phyloP scores from a whole-genome alignment of 164 flowering plant species.

The Amborella trichopoda region DNA sequence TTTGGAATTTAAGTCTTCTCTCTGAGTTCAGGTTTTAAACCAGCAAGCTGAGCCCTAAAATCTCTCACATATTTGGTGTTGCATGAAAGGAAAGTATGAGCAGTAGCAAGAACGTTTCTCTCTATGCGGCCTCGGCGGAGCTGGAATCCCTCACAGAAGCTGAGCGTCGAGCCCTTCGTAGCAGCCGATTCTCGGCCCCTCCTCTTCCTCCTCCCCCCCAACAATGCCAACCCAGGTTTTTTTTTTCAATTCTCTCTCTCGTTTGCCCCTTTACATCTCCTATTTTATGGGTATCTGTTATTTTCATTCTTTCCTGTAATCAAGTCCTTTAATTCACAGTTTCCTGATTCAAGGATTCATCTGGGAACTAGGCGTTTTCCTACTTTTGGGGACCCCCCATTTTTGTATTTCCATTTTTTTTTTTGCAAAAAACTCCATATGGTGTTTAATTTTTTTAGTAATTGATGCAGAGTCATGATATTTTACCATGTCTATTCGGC shows the following conservation, averaged over 20 bases:
- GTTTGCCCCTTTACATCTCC: neutral
- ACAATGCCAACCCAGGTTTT: slow-evolving; percentile 47
- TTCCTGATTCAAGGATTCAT: neutral
- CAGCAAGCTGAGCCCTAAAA: too few species aligned
- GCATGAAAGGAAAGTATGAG: too few species aligned
- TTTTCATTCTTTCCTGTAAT: neutral
- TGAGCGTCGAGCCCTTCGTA: slow-evolving; percentile 63
- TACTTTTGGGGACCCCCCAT: too few species aligned
- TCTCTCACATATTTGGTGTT: too few species aligned
- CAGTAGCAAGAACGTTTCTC: too few species aligned
- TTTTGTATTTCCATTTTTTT: neutral
- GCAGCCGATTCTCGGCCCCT: slow-evolving; percentile 83
- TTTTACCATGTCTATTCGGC: too few species aligned
- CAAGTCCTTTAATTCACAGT: neutral
- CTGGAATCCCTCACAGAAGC: slow-evolving; percentile 44
- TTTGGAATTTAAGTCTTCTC: too few species aligned
- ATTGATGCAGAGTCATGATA: too few species aligned
- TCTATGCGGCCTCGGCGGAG: too few species aligned
- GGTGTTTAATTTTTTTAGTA: too few species aligned
- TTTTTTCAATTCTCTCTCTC: neutral
- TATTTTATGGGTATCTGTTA: neutral
- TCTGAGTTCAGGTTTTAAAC: too few species aligned
- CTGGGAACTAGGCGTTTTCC: neutral
- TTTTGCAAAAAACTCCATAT: neutral
- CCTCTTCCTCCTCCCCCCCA: slow-evolving; percentile 22